These are phyloP conservation scores for Giardia muris DNA, from an alignment of 208 protist genomes.

Conservation along the genomic window DNA sequence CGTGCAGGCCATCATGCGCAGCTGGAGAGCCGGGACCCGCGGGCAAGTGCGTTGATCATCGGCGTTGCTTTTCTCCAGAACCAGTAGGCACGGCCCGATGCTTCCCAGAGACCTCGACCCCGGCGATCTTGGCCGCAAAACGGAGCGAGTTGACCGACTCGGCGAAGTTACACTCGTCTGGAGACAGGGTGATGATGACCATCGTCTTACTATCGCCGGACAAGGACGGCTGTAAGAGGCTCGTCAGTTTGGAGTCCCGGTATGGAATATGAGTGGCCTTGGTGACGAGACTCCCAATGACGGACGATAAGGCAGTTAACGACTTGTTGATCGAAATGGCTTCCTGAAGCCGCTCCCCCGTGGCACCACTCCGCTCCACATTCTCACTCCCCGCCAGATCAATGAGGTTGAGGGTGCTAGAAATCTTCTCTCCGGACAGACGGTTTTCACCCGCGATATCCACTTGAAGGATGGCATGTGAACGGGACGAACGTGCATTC, in stretches of 20 bases:
- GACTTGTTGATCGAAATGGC: slow-evolving; percentile 39
- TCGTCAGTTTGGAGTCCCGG: slow-evolving; percentile 45
- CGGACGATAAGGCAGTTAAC: slow-evolving; percentile 39
- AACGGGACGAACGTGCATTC: slow-evolving; percentile 28
- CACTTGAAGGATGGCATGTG: slow-evolving; percentile 31
- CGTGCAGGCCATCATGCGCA: too few species aligned
- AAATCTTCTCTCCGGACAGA: neutral
- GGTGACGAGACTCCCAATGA: slow-evolving; percentile 40
- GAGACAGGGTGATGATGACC: slow-evolving; percentile 43
- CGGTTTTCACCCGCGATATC: neutral
- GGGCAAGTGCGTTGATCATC: too few species aligned
- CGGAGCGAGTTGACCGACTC: slow-evolving; percentile 40
- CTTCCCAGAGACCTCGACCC: slow-evolving; percentile 36
- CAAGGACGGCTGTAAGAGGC: slow-evolving; percentile 49
- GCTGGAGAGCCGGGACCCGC: too few species aligned
- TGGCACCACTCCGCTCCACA: slow-evolving; percentile 19
- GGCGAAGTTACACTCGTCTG: slow-evolving; percentile 45
- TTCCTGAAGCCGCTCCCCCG: slow-evolving; percentile 19
- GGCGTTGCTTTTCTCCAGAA: too few species aligned
- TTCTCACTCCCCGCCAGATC: slow-evolving; percentile 40
- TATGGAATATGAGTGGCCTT: slow-evolving; percentile 42
- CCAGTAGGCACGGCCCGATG: too few species aligned
- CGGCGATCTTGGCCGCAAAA: slow-evolving; percentile 28
- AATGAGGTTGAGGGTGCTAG: slow-evolving; percentile 34
- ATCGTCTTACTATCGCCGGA: slow-evolving; percentile 50